These are phyloP conservation scores for Brachypodium distachyon DNA, from an alignment of 202 grass and related monocot genomes.

Conservation along the genomic window DNA sequence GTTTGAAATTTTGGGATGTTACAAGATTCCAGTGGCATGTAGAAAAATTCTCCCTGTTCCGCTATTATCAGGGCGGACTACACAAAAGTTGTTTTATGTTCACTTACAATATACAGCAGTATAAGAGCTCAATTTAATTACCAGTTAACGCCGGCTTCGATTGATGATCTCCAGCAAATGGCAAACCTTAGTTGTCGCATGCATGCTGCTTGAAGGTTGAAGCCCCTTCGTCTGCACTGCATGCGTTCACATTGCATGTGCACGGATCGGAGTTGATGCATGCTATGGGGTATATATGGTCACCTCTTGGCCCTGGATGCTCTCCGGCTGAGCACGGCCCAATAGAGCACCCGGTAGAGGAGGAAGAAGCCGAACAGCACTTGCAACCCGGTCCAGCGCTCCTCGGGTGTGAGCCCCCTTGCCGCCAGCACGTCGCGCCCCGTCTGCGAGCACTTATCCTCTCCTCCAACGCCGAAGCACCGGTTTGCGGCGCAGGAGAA, in stretches of 20 bases:
- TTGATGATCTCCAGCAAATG: not conserved
- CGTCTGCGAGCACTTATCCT: slow-evolving; percentile 46
- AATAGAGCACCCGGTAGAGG: slow-evolving; percentile 91
- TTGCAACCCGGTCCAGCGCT: slow-evolving; percentile 73
- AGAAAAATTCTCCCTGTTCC: not conserved
- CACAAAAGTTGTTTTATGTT: not conserved
- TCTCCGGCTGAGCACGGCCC: slow-evolving; percentile 73
- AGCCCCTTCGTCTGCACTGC: slow-evolving; percentile 7
- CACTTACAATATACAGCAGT: slow-evolving; percentile 32
- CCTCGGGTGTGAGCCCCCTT: slow-evolving; percentile 39
- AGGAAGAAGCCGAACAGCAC: slow-evolving; percentile 86
- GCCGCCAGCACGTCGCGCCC: slow-evolving; percentile 57
- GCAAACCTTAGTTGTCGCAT: not conserved
- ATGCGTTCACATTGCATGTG: slow-evolving; percentile 34
- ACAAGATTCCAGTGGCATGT: not conserved
- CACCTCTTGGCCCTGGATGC: slow-evolving; percentile 66
- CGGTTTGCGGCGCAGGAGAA: slow-evolving; percentile 47
- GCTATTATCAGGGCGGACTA: not conserved
- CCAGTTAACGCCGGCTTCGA: not conserved
- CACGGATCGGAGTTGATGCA: too few relatives aligned
- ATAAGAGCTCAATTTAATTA: slow-evolving; percentile 22
- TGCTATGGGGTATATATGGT: too few relatives aligned
- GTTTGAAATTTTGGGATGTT: too few relatives aligned
- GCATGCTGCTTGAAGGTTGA: too few relatives aligned
- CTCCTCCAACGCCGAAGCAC: slow-evolving; percentile 45